These are phyloP conservation scores for Colletotrichum sp. DNA, from an alignment of 2,329 filamentous ascomycete genomes.

Conservation along the genomic window DNA sequence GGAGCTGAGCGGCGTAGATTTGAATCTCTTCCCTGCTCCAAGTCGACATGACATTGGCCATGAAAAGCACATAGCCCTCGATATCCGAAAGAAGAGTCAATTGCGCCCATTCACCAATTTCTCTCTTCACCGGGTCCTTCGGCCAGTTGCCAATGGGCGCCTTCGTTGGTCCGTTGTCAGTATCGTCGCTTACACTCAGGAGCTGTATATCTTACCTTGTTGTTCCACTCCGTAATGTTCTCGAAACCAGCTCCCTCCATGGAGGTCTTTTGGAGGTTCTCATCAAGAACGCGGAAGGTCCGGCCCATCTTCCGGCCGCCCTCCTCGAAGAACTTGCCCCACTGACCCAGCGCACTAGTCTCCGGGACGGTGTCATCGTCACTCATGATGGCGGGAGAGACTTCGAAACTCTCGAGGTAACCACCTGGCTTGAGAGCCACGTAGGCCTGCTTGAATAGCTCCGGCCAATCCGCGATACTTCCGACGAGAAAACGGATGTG, in stretches of 20 bases:
- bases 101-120: conserved; percentile 39
- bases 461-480: conserved; percentile 56
- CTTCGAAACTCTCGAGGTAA: conserved; percentile 43
- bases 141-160: conserved; percentile 45
- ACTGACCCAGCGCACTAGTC: conserved; percentile 35
- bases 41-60: conserved; percentile 38
- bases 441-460: conserved; percentile 52
- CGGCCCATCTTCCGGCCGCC: conserved; percentile 36
- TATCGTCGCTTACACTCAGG: neutral
- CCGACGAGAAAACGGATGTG: conserved; percentile 61
- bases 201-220: conserved; percentile 11
- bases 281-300: conserved; percentile 33
- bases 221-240: conserved; percentile 24
- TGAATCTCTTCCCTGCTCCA: conserved; percentile 39
- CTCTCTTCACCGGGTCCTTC: conserved; percentile 36
- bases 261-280: conserved; percentile 31
- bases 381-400: conserved; percentile 25
- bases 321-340: conserved; percentile 37
- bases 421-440: conserved; percentile 56
- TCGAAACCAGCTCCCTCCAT: conserved; percentile 34
- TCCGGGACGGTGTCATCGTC: conserved; percentile 34
- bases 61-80: conserved; percentile 36
- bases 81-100: conserved; percentile 35
- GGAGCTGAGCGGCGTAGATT: conserved; percentile 37
- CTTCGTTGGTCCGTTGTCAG: neutral